These are phyloP conservation scores for Lotus japonicus DNA, from an alignment of 306 rosid species.

Conservation along the genomic window DNA sequence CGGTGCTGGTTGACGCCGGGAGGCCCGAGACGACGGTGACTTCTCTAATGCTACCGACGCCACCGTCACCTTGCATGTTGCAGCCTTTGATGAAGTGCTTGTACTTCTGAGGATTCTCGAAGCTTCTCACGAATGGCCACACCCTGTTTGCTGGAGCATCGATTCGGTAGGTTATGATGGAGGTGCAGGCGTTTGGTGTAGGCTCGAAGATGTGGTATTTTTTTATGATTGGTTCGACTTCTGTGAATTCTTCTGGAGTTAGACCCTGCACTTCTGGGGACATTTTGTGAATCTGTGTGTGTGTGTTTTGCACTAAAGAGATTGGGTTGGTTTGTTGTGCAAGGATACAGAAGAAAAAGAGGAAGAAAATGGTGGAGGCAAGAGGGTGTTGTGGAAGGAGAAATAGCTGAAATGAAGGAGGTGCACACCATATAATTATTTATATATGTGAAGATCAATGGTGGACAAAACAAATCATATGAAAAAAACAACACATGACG, in stretches of 20 bases:
- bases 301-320: no score
- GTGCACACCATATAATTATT: no score
- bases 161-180: conserved; percentile 64
- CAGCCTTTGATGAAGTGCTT: conserved; percentile 90
- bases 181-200: conserved; percentile 46
- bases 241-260: conserved; percentile 41
- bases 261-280: conserved; percentile 43
- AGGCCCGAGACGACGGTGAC: conserved; percentile 81
- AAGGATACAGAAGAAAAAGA: no score
- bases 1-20: conserved; percentile 89
- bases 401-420: no score
- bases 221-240: conserved; percentile 44
- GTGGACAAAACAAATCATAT: no score
- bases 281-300: no score
- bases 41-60: conserved; percentile 76
- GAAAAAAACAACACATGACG: no score
- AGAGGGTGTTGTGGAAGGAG: no score
- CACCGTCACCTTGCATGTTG: conserved; percentile 64
- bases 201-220: conserved; percentile 52
- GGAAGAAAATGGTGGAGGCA: no score
- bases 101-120: conserved; percentile 70
- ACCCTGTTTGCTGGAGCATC: conserved; percentile 51
- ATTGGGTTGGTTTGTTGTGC: no score
- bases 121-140: conserved; percentile 66
- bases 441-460: no score